A percentile compares a stretch with the other conserved stretches of the same genome.
phyloP scores from a whole-genome alignment of 148 eudicot genomes.

The Vaccinium darrowii region DNA sequence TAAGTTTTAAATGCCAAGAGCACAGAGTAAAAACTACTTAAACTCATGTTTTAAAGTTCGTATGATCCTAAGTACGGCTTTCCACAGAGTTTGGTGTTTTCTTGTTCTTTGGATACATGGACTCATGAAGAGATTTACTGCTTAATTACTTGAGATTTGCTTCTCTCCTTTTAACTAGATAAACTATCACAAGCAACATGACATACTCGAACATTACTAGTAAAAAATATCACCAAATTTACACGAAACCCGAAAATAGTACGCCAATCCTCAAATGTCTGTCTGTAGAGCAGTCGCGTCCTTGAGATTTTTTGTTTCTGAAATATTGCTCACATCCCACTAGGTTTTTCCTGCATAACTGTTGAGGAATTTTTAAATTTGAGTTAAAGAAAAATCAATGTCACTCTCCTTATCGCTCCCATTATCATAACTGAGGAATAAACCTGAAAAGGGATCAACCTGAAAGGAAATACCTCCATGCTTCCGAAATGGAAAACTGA shows the following conservation, averaged over 20 bases:
- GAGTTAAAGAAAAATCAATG: background rate
- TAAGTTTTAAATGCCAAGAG: no score
- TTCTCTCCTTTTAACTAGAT: background rate
- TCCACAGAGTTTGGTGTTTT: no score
- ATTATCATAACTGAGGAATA: background rate
- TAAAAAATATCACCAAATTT: background rate
- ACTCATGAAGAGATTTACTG: background rate
- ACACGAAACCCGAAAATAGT: background rate
- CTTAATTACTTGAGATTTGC: background rate
- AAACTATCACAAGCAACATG: background rate
- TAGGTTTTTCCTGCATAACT: background rate
- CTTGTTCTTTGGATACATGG: background rate
- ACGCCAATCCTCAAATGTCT: background rate
- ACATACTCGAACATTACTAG: background rate
- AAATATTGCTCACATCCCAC: background rate
- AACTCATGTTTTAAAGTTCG: no score
- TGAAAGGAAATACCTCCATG: background rate
- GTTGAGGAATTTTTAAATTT: background rate
- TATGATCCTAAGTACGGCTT: no score
- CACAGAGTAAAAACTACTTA: no score
- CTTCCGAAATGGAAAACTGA: background rate
- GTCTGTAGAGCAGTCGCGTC: background rate
- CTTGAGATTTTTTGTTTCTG: background rate
- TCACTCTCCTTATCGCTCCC: background rate
- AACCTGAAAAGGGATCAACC: background rate